Evolutionary conservation across 2,329 filamentous ascomycete genomes (phyloP), one percentile per base, ranked within the genome.

Genomic region (Neofusicoccum sp.): DNA sequence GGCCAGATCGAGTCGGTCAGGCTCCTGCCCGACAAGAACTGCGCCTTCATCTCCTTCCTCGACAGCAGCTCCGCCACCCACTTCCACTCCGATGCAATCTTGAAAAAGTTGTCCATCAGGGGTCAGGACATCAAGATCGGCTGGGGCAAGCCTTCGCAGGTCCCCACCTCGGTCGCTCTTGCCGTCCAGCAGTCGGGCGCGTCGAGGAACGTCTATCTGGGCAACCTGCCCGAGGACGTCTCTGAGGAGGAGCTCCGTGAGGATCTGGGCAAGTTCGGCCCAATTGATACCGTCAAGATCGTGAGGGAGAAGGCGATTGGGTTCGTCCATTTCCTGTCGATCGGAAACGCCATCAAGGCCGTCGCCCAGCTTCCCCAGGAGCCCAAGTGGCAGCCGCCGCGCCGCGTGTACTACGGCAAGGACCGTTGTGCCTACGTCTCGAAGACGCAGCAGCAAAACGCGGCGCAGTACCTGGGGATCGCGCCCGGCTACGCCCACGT

Each of bases 121-220:
- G 93, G 93, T 28, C 95, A 98, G 80, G 95, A 99, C 75, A 97
- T 99, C 82, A 99, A 99, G 83, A 93, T 99, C 70, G 95, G 95
- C 64, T 99, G 95, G 95, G 95, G 95, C 65, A 99, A 99, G 79
- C 93, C 95, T 33, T 98, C 95, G 3, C 93, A 96, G 77, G 95
- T 99, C 0, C 95, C 95, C 3, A 98, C 93, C 2, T 98, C 95
- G 2, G 95, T 99, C 48, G 92, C 93, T n/a, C 82, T 98, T 61
- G 93, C 95, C 48, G 95, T 98, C 33, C 95, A 99, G 79, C 95
- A 99, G 77, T 97, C 93, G 11, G 93, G 93, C 57, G 95, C 95
- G 31, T 99, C 95, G 16, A 87, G 95, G 65, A 99, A 99, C 72
- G 95, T 99, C 34, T 99, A 99, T 73, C 83, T 99, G 44, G 95